These are phyloP conservation scores for Entomortierella parvispora DNA, from an alignment of 192 early-diverging fungal species.

Conservation along the genomic window DNA sequence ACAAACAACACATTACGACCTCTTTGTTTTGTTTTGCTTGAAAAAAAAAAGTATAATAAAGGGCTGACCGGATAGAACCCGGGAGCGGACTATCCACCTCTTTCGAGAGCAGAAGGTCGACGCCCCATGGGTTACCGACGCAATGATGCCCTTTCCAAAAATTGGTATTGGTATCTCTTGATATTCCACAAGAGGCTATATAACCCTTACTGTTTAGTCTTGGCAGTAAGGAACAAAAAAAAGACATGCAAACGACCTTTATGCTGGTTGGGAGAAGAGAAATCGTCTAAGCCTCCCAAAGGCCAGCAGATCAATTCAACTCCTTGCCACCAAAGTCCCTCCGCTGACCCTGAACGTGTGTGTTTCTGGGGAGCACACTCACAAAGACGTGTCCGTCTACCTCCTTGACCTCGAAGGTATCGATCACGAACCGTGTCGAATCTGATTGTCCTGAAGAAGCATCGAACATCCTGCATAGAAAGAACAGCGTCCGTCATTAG, in stretches of 20 bases:
- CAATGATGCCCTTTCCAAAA: too few species aligned
- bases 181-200: too few species aligned
- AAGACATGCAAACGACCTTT: too few species aligned
- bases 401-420: constrained; percentile 46
- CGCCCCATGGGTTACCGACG: too few species aligned
- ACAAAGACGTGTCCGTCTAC: constrained; percentile 43
- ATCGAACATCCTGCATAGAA: constrained; percentile 36
- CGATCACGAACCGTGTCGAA: constrained; percentile 46
- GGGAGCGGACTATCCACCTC: too few species aligned
- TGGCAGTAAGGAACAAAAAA: too few species aligned
- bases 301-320: constrained; percentile 41
- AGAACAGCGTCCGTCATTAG: too few species aligned
- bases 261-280: too few species aligned
- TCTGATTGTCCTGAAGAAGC: constrained; percentile 41
- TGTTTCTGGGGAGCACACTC: constrained; percentile 27
- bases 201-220: too few species aligned
- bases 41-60: neutral
- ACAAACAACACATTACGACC: neutral
- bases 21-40: neutral
- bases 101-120: too few species aligned
- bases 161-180: too few species aligned
- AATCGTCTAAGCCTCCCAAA: too few species aligned
- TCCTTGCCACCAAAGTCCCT: constrained; percentile 48
- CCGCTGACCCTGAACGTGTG: constrained; percentile 31
- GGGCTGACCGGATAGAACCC: neutral